Evolutionary conservation across 1,284 basidiomycete genomes (phyloP).

Genomic region (Ustilago cynodontis): DNA sequence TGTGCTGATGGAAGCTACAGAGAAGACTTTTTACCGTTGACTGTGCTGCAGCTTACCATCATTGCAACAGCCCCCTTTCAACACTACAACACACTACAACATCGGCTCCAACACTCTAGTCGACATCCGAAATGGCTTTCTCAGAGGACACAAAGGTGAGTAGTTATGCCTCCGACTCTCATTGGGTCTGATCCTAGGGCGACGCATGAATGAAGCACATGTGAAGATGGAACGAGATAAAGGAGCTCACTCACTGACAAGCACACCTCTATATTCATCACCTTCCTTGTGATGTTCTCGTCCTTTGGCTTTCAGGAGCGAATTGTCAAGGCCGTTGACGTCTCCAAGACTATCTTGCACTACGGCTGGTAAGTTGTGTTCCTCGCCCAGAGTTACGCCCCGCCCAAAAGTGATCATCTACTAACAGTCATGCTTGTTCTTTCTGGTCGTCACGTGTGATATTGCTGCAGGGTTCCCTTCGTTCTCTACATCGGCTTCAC

Average conservation of each 20-base stretch:
- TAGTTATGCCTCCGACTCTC: not conserved
- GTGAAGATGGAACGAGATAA: not conserved
- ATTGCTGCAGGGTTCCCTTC: conserved; percentile 63
- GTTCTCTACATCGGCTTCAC: conserved; percentile 68
- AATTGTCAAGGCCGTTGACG: conserved; percentile 63
- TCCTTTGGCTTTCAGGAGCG: conserved; percentile 51
- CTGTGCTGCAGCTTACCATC: not conserved
- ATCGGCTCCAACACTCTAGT: conserved; percentile 3
- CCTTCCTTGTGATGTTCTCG: not conserved
- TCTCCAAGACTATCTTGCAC: conserved; percentile 66
- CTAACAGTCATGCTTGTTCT: not conserved
- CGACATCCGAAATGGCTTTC: conserved; percentile 52
- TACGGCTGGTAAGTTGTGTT: conserved; percentile 62
- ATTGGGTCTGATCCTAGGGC: not conserved
- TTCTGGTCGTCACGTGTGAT: not conserved
- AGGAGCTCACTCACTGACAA: not conserved
- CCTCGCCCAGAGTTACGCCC: not conserved
- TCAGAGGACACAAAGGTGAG: conserved; percentile 68
- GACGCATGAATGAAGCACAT: not conserved
- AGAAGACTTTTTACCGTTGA: conserved; percentile 10
- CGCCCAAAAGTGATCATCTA: not conserved
- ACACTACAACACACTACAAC: conserved; percentile 3
- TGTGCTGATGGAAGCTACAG: conserved; percentile 8
- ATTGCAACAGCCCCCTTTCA: not conserved
- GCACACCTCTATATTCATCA: not conserved